These are phyloP conservation scores for Fraxinus sp. DNA, from an alignment of 305 asterid genomes.

Conservation along the genomic window DNA sequence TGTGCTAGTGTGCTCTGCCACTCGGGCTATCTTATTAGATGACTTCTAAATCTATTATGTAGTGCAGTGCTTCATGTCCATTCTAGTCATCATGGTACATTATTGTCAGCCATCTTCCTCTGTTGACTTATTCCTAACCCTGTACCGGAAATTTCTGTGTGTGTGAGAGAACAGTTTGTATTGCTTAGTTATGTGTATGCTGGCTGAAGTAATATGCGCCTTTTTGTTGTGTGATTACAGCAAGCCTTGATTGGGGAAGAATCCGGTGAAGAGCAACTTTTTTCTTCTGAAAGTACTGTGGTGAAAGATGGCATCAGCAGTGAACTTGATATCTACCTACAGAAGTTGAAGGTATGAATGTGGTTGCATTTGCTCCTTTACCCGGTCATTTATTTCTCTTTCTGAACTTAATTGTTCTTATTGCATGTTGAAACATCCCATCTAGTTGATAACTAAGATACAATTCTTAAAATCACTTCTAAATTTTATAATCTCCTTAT, in stretches of 20 bases:
- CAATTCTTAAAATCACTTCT: neutral
- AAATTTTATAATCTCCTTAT: constrained; percentile 11
- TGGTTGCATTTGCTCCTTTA: constrained; percentile 21
- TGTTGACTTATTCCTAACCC: neutral
- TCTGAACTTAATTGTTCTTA: constrained; percentile 9
- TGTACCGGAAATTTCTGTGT: constrained; percentile 7
- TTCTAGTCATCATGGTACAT: constrained; percentile 12
- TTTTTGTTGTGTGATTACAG: constrained; percentile 50
- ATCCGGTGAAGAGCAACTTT: constrained; percentile 83
- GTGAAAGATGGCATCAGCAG: constrained; percentile 51
- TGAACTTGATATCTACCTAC: constrained; percentile 65
- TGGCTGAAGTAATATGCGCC: constrained; percentile 27
- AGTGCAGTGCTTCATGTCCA: constrained; percentile 8
- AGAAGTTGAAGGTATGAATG: constrained; percentile 66
- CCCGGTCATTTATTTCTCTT: neutral
- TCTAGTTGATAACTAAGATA: constrained; percentile 9
- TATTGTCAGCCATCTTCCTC: neutral
- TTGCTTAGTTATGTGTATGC: constrained; percentile 20
- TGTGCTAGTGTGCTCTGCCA: neutral
- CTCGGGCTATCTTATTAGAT: constrained; percentile 17
- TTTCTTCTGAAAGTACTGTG: constrained; percentile 56
- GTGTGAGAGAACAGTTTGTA: constrained; percentile 12
- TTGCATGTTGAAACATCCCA: constrained; percentile 13
- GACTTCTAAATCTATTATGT: constrained; percentile 17
- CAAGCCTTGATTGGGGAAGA: constrained; percentile 98